Conservation (phyloP, 805 yeast species). For the Candida andamanensis region DNA sequence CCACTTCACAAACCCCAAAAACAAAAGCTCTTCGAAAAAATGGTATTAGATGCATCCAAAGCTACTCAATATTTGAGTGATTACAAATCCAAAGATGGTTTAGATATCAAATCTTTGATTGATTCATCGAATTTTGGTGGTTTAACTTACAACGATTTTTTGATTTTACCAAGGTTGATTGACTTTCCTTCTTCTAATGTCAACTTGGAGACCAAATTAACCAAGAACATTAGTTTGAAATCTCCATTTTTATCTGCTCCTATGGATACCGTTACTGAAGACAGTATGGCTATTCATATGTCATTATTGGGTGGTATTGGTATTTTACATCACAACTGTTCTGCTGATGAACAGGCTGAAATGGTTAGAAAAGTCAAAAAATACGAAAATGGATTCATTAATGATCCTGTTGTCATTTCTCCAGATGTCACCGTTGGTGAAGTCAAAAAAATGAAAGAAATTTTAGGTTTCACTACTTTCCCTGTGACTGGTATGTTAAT, state of each 20-base stretch:
- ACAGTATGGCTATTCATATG: constrained; percentile 97
- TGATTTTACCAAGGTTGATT: constrained; percentile 92
- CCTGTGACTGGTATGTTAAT: constrained; percentile 96
- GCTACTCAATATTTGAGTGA: constrained; percentile 66
- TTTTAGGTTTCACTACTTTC: constrained; percentile 92
- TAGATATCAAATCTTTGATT: constrained; percentile 77
- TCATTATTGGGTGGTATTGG: constrained; percentile 98
- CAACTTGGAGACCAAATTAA: constrained; percentile 75
- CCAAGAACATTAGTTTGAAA: constrained; percentile 86
- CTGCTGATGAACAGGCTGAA: constrained; percentile 95
- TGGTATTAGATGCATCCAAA: constrained; percentile 39
- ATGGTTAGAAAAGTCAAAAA: constrained; percentile 97
- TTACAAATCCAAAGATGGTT: constrained; percentile 77
- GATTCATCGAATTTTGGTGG: constrained; percentile 92
- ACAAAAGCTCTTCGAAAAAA: not conserved
- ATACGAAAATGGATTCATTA: constrained; percentile 95
- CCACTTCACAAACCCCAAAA: no score
- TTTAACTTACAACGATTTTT: constrained; percentile 93
- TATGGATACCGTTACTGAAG: constrained; percentile 98
- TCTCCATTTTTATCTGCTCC: constrained; percentile 97
- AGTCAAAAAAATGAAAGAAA: constrained; percentile 62
- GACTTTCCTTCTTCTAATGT: constrained; percentile 79
- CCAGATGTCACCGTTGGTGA: constrained; percentile 77
- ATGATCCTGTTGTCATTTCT: constrained; percentile 77
- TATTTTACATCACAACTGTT: constrained; percentile 95